Evolutionary conservation across 2,329 filamentous ascomycete species (phyloP).

Genomic region (Talaromyces atroroseus): DNA sequence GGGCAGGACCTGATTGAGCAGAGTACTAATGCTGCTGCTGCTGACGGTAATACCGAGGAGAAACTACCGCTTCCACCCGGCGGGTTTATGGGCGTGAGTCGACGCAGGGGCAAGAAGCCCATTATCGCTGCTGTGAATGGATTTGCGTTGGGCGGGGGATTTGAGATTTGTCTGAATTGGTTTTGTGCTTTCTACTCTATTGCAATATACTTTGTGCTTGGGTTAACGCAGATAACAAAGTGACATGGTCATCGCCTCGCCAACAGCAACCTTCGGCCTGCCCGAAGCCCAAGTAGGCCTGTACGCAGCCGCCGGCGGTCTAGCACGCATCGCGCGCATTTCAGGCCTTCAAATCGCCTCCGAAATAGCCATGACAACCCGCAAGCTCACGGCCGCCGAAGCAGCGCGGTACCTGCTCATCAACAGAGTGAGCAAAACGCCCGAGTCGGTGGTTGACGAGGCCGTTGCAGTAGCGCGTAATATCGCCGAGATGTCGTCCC

Average conservation of each 20-base stretch:
- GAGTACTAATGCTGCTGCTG: conserved; percentile 20
- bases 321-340: conserved; percentile 62
- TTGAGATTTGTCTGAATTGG: conserved; percentile 90
- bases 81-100: conserved; percentile 53
- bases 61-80: conserved; percentile 35
- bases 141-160: conserved; percentile 67
- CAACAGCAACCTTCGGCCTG: conserved; percentile 57
- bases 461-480: conserved; percentile 57
- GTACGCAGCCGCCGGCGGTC: conserved; percentile 63
- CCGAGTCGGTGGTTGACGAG: conserved; percentile 24
- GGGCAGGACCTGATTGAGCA: conserved; percentile 44
- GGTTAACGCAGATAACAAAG: conserved; percentile 34
- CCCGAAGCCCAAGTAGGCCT: conserved; percentile 68
- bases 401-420: conserved; percentile 64
- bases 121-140: conserved; percentile 76
- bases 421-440: conserved; percentile 53
- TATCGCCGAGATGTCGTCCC: conserved; percentile 64
- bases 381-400: conserved; percentile 54
- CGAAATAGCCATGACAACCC: conserved; percentile 65
- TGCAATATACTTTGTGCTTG: no score
- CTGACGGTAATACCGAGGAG: conserved; percentile 14
- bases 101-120: conserved; percentile 61
- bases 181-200: conserved; percentile 24
- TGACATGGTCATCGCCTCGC: conserved; percentile 62
- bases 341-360: conserved; percentile 63